phyloP scores from a whole-genome alignment of 2,329 filamentous ascomycete genomes.

The Botrytis elliptica region DNA sequence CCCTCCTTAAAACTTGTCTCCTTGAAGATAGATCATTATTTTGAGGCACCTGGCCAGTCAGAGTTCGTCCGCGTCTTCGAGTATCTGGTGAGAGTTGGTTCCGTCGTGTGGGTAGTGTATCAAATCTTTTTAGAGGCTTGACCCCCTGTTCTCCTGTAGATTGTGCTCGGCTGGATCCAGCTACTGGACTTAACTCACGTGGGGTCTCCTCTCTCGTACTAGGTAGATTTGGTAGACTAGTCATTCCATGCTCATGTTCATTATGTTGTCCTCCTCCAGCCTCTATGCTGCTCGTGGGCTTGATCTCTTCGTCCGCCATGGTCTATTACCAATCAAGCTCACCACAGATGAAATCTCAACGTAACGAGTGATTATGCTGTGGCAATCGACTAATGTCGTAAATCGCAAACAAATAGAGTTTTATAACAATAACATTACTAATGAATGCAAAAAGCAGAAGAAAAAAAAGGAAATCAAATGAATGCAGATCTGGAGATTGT shows the following conservation, averaged over 20 bases:
- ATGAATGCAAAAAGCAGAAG: background rate
- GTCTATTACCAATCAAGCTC: background rate
- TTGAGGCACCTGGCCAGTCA: constrained; percentile 13
- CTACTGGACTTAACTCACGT: background rate
- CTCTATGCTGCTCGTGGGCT: constrained; percentile 9
- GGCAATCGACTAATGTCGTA: background rate
- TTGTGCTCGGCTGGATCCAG: background rate
- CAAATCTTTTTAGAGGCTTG: constrained; percentile 17
- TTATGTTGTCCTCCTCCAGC: constrained; percentile 11
- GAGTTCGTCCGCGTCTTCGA: constrained; percentile 10
- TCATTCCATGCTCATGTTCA: constrained; percentile 5
- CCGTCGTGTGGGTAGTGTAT: constrained; percentile 13
- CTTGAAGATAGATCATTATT: background rate
- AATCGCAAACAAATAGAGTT: background rate
- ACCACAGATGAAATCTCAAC: background rate
- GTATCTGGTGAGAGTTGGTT: constrained; percentile 15
- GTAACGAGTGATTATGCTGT: background rate
- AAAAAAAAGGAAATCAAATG: background rate
- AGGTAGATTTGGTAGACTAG: background rate
- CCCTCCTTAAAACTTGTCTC: constrained; percentile 12
- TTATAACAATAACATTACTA: background rate
- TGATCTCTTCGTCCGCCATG: constrained; percentile 14
- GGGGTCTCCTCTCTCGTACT: background rate
- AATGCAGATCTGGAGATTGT: constrained; percentile 2
- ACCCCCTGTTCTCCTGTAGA: background rate